Conservation (phyloP, 768 basidiomycete genomes). For the Agaricus sinodeliciosus region DNA sequence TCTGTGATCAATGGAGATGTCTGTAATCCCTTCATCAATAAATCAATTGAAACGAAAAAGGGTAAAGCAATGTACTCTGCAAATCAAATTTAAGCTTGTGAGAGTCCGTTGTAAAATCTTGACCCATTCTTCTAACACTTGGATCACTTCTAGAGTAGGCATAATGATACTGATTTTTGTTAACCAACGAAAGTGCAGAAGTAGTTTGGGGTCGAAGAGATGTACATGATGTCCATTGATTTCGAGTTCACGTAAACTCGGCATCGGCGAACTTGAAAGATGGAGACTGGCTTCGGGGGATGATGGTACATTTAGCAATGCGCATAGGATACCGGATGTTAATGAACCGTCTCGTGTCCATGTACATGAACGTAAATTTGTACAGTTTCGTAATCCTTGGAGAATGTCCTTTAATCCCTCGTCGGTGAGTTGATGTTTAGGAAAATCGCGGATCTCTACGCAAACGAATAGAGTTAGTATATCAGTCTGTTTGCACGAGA, state of each 20-base stretch:
- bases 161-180: constrained; percentile 63
- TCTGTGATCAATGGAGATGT: constrained; percentile 56
- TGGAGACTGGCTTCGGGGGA: neutral
- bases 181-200: constrained; percentile 46
- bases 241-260: constrained; percentile 47
- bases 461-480: neutral
- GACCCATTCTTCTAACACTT: constrained; percentile 47
- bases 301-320: constrained; percentile 27
- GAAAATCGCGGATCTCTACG: constrained; percentile 70
- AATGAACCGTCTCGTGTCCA: constrained; percentile 82
- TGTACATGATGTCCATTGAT: constrained; percentile 62
- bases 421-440: constrained; percentile 37
- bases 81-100: constrained; percentile 56
- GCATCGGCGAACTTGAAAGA: neutral
- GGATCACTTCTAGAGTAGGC: constrained; percentile 54
- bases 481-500: neutral
- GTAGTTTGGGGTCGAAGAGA: constrained; percentile 46
- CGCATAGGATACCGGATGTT: constrained; percentile 48
- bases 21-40: constrained; percentile 23
- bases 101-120: constrained; percentile 36
- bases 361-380: constrained; percentile 53
- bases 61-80: constrained; percentile 42
- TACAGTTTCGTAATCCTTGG: constrained; percentile 52
- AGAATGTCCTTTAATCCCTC: constrained; percentile 34
- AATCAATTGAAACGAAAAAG: neutral